Evolutionary conservation across 225 moss, liverwort and hornwort genomes (phyloP), one percentile per base, ranked within the genome.

Genomic region (Bryum argenteum): DNA sequence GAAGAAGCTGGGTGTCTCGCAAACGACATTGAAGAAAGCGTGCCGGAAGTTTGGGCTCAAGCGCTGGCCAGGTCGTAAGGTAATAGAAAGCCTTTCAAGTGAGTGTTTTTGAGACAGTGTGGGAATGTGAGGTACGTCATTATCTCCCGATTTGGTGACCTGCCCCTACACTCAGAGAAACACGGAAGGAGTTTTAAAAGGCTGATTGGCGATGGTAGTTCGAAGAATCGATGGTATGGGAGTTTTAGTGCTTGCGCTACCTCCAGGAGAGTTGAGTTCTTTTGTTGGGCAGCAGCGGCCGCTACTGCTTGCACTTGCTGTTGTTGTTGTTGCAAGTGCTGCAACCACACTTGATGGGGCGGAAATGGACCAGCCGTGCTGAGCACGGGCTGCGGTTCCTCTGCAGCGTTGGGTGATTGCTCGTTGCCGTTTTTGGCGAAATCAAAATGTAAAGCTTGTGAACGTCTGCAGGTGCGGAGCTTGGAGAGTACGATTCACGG

Each of bases 21-120:
- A 95, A 58, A 95, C 95, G 1, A 95, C 95, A 11, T 69, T 95
- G 63, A 95, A 95, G 75, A 95, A 95, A 70, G 95, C 95, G 20
- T 95, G 95, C 75, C 84, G 95, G 38, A 92, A 91, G 62, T 95
- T 95, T 66, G 95, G 95, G 37, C 89, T 95, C 1, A 92, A 92
- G 67, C 87, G 95, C 3, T 95, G 95, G 95, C 95, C 95, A 50
- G 92, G 95, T 9, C 95, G 95, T 6, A 95, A 95, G 91, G 95
- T 95, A 79, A 43, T 3, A 12, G 3, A 8, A 6, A 39, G 39
- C 42, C 5, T 15, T 33, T 42, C 9, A n/a, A 52, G 9, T 41
- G 33, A 6, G 33, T 33, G 33, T 33, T 33, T 33, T 33, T 3
- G 33, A 33, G 33, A 33, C 33, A 33, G 5, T 33, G 33, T 33